These are phyloP conservation scores for Euphorbia lathyris DNA, from an alignment of 345 rosid species.

Conservation along the genomic window DNA sequence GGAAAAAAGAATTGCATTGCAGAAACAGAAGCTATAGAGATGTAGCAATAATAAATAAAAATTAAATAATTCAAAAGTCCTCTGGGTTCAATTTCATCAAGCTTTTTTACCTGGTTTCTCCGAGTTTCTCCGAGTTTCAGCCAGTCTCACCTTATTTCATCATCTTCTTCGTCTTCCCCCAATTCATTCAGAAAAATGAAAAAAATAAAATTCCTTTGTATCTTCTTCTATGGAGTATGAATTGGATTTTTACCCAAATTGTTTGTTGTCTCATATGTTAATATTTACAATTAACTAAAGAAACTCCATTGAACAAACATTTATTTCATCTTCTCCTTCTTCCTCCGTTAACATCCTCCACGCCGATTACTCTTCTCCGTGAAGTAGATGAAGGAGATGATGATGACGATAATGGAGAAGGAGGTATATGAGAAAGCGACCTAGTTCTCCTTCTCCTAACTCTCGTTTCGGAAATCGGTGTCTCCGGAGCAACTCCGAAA, in stretches of 20 bases:
- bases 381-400: slow-evolving; percentile 12
- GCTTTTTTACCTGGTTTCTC: too few relatives aligned
- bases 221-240: neutral
- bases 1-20: slow-evolving; percentile 20
- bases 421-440: neutral
- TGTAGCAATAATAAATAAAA: too few relatives aligned
- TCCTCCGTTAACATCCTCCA: slow-evolving; percentile 17
- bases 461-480: slow-evolving; percentile 29
- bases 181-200: slow-evolving; percentile 5
- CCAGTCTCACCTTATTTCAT: neutral
- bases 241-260: neutral
- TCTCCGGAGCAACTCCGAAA: slow-evolving; percentile 7
- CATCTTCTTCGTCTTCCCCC: neutral
- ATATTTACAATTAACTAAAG: slow-evolving; percentile 7
- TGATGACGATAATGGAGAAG: slow-evolving; percentile 9
- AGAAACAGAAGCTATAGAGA: neutral
- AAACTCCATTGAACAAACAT: neutral
- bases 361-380: slow-evolving; percentile 32
- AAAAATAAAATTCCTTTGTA: too few relatives aligned
- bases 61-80: too few relatives aligned
- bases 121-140: too few relatives aligned
- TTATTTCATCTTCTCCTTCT: slow-evolving; percentile 19
- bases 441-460: slow-evolving; percentile 23
- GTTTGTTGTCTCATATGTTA: neutral
- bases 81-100: too few relatives aligned